phyloP scores from a whole-genome alignment of 345 rosid species.

The Camelina laxa region DNA sequence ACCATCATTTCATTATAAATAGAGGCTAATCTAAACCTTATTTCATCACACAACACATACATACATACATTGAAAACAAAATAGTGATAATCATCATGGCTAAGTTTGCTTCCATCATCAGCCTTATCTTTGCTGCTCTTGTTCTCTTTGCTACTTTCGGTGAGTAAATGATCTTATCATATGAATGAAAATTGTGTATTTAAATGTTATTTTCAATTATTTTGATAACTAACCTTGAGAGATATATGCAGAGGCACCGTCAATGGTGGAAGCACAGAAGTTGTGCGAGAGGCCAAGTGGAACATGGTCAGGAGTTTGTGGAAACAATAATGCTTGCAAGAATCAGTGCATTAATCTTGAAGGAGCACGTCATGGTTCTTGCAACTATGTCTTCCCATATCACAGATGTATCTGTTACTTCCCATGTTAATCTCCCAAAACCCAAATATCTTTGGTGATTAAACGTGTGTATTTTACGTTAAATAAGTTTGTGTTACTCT shows the following conservation, averaged over 20 bases:
- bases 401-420: constrained; percentile 2
- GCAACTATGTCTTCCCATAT: not conserved
- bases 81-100: too few species aligned
- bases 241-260: not conserved
- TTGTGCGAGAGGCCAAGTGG: not conserved
- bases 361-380: constrained; percentile 8
- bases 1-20: constrained; percentile 16
- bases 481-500: too few species aligned
- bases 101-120: too few species aligned
- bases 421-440: not conserved
- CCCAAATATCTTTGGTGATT: not conserved
- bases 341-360: constrained; percentile 46
- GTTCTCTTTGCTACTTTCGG: too few species aligned
- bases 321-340: not conserved
- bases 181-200: not conserved
- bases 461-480: not conserved
- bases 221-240: not conserved
- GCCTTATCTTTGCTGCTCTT: too few species aligned
- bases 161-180: too few species aligned
- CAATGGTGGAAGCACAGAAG: constrained; percentile 10
- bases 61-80: not conserved
- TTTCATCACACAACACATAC: not conserved
- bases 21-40: not conserved
- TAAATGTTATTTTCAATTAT: not conserved
- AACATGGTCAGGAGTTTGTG: not conserved